Conservation (phyloP, 352 stramenopile genomes). For the Phytophthora melonis region DNA sequence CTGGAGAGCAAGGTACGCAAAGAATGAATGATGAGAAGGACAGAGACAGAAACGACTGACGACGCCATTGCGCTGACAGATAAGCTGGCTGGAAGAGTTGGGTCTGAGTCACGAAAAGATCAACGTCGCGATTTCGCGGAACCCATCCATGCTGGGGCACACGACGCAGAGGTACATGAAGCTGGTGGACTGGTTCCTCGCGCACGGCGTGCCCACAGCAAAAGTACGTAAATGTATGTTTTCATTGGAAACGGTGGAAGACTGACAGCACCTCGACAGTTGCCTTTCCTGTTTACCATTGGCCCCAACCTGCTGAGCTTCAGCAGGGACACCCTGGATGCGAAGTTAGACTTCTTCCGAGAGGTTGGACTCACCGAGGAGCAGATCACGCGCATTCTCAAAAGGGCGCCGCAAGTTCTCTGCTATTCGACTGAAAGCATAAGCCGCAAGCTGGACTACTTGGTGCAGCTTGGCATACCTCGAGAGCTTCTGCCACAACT, state of each 20-base stretch:
- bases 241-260: not conserved
- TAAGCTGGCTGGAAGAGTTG: constrained; percentile 9
- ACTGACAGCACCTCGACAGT: not conserved
- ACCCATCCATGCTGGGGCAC: constrained; percentile 12
- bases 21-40: not conserved
- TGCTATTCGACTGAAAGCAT: not conserved
- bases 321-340: not conserved
- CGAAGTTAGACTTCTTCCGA: not conserved
- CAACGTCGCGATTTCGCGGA: constrained; percentile 9
- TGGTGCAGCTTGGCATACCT: not conserved
- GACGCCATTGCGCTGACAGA: constrained; percentile 1
- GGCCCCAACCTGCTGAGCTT: not conserved
- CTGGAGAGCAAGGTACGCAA: constrained; percentile 8
- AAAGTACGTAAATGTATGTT: not conserved
- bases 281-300: not conserved
- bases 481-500: not conserved
- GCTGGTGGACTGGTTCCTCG: constrained; percentile 19
- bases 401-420: not conserved
- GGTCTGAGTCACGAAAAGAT: constrained; percentile 20
- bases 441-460: not conserved
- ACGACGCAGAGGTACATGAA: constrained; percentile 14
- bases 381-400: not conserved
- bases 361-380: not conserved
- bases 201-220: not conserved
- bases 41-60: not conserved